Evolutionary conservation across 371 early-diverging fungal genomes (phyloP).

Genomic region (Thermomucor indicae-seudaticae): DNA sequence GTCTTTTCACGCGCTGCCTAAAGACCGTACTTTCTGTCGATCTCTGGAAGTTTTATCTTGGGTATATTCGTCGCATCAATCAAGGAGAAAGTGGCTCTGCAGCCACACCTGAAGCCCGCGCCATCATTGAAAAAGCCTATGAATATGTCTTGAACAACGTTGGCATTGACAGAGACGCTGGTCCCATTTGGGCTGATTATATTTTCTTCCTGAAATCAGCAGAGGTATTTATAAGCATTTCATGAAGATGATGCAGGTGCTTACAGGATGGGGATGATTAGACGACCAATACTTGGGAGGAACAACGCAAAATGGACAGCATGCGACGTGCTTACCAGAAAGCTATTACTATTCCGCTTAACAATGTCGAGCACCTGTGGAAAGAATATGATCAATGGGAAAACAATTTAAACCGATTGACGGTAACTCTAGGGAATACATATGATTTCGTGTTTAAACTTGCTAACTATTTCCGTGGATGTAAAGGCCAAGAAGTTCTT

Average conservation of each 20-base stretch:
- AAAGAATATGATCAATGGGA: conserved; percentile 95
- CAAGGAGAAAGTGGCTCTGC: conserved; percentile 42
- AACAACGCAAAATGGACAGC: conserved; percentile 83
- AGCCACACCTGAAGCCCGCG: conserved; percentile 64
- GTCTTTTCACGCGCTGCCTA: conserved; percentile 83
- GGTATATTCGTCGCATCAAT: conserved; percentile 82
- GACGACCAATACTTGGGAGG: conserved; percentile 80
- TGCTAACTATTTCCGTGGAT: no score
- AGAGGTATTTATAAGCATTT: no score
- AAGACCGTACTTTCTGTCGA: conserved; percentile 80
- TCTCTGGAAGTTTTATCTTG: conserved; percentile 85
- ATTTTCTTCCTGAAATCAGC: conserved; percentile 74
- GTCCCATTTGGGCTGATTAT: conserved; percentile 88
- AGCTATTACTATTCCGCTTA: conserved; percentile 82
- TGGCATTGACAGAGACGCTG: conserved; percentile 89
- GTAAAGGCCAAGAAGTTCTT: conserved; percentile 82
- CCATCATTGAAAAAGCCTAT: conserved; percentile 77
- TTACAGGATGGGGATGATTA: conserved; percentile 18
- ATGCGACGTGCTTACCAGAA: conserved; percentile 83
- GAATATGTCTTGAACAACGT: conserved; percentile 85
- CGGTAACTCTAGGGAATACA: conserved; percentile 60
- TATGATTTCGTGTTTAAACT: no score
- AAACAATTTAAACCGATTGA: conserved; percentile 77
- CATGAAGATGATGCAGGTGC: neutral
- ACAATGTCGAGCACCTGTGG: conserved; percentile 90